Conservation (phyloP, 148 eudicot species). For the Oxyria digyna region DNA sequence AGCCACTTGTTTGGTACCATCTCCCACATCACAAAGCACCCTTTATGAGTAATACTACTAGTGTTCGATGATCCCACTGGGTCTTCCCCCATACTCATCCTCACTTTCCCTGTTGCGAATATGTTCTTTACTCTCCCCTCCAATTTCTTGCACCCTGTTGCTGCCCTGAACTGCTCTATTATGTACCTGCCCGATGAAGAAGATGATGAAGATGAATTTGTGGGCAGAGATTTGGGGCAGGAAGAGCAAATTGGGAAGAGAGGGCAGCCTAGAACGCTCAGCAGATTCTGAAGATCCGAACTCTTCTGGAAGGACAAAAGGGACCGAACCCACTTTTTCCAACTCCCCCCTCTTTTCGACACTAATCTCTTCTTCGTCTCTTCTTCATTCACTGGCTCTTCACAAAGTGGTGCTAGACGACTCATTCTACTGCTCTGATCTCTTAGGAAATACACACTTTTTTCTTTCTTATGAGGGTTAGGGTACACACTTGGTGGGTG, state of each 20-base stretch:
- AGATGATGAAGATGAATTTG: conserved; percentile 12
- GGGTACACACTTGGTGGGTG: too few species aligned
- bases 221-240: too few species aligned
- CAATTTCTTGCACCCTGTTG: conserved; percentile 79
- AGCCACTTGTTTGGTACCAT: conserved; percentile 89
- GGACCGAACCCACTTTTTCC: conserved; percentile 64
- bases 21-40: conserved; percentile 94
- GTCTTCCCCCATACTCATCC: conserved; percentile 72
- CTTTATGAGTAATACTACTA: conserved; percentile 50
- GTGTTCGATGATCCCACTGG: too few species aligned
- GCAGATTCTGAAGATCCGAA: conserved; percentile 64
- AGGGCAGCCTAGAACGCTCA: conserved; percentile 93
- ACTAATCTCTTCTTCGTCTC: not conserved
- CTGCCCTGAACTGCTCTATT: conserved; percentile 83
- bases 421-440: conserved; percentile 3
- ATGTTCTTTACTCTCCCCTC: conserved; percentile 56
- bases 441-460: too few species aligned
- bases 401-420: conserved; percentile 13
- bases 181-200: conserved; percentile 73
- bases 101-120: conserved; percentile 78
- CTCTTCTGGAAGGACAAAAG: conserved; percentile 38
- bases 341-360: conserved; percentile 29
- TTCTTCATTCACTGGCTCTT: conserved; percentile 11
- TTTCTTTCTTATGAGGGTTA: too few species aligned
- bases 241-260: conserved; percentile 58